Conservation (phyloP, 257 asterid genomes). For the Salvia rosmarinus region DNA sequence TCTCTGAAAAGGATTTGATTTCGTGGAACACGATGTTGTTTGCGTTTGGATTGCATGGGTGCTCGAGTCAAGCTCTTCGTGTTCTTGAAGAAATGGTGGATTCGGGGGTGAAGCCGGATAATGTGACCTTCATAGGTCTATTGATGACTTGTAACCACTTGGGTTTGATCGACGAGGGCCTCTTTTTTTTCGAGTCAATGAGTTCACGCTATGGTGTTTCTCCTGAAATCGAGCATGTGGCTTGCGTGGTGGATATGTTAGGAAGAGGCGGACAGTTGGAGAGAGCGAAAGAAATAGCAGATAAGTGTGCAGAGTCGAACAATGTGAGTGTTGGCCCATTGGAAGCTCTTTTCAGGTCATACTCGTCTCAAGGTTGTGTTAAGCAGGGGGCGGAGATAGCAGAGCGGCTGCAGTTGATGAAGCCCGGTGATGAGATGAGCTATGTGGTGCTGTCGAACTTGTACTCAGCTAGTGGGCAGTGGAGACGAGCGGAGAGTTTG, state of each 20-base stretch:
- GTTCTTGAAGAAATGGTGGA: slow-evolving; percentile 54
- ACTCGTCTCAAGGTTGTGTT: slow-evolving; percentile 45
- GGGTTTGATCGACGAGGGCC: slow-evolving; percentile 59
- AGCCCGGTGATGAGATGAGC: slow-evolving; percentile 69
- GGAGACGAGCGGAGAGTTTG: slow-evolving; percentile 65
- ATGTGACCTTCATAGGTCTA: slow-evolving; percentile 74
- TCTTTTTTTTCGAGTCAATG: slow-evolving; percentile 58
- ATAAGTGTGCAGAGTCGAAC: slow-evolving; percentile 32
- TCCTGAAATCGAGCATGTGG: slow-evolving; percentile 66
- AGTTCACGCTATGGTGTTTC: slow-evolving; percentile 40
- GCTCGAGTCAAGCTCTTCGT: slow-evolving; percentile 44
- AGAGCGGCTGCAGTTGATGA: slow-evolving; percentile 44
- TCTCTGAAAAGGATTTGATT: slow-evolving; percentile 50
- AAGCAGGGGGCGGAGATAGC: slow-evolving; percentile 49
- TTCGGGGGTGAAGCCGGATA: slow-evolving; percentile 63
- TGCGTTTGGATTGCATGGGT: slow-evolving; percentile 63
- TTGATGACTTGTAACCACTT: slow-evolving; percentile 79
- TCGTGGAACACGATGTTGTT: slow-evolving; percentile 77
- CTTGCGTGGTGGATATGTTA: slow-evolving; percentile 71
- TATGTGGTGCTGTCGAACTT: slow-evolving; percentile 66
- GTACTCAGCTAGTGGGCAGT: slow-evolving; percentile 74
- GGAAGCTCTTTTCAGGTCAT: slow-evolving; percentile 63
- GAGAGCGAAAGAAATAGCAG: slow-evolving; percentile 55
- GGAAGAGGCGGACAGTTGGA: slow-evolving; percentile 59
- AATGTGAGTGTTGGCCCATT: slow-evolving; percentile 36